Evolutionary conservation across 2,329 filamentous ascomycete genomes (phyloP), one percentile per base, ranked within the genome.

Genomic region (Beauveria scarabaeidicola): DNA sequence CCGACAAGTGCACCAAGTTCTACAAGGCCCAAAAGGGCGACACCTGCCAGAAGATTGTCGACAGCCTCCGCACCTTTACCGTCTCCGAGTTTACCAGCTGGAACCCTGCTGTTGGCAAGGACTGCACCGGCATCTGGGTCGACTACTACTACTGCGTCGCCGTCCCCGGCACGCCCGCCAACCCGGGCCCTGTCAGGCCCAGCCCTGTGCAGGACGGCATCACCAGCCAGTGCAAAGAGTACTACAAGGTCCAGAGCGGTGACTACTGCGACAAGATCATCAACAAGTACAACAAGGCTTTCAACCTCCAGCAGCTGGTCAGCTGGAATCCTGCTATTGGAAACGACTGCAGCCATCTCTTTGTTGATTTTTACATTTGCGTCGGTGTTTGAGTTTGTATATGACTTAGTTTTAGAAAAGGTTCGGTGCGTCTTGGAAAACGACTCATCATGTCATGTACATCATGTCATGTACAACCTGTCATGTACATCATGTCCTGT

Each of bases 41-140:
- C 61, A 69, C 68, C 9, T 71, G 68, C 62, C 60, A 62, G 21
- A 62, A 62, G 59, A 66, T 70, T 52, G 62, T 63, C 21, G 48
- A 53, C 25, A 59, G 38, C 62, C 66, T 66, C 66, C 67, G 64
- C 23, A 40, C 56, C 75, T 74, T 59, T 17, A 52, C 25, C 40
- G 17, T 59, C 36, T 27, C 27, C 47, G 56, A 59, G 27, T 59
- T 59, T 21, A 19, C 6, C 40, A 44, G 27, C 23, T 62, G 61
- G 61, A 62, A 62, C 58, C 61, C 61, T 0, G 52, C 61, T 5
- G 52, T 60, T 41, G 54, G 54, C 40, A 58, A 47, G 46, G 54
- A 53, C 59, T 62, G 61, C 52, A 21, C 52, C 17, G 58, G 61
- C 46, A 23, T 62, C 17, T 60, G 58, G 58, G 40, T 54, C 29